Evolutionary conservation across 495 filamentous ascomycete genomes (phyloP), one percentile per base, ranked within the genome.

Genomic region (Penicillium ucsense): DNA sequence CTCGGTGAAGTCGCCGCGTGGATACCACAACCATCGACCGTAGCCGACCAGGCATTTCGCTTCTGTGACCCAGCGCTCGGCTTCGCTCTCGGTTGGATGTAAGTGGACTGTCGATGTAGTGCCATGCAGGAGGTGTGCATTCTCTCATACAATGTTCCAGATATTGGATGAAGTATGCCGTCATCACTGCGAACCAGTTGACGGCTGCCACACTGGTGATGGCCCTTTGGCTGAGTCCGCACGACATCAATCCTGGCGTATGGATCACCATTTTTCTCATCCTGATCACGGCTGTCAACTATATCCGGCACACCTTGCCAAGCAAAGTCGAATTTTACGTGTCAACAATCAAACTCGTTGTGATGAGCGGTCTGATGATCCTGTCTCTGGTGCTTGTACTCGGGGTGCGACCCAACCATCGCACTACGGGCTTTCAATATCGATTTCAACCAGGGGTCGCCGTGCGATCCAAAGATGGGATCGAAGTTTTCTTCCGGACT

Each of bases 141-240:
- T 1, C 6, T 12, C 10, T 3, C 5, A 30, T 43, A 7, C 31
- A 30, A 12, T 6, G 3, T 33, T 36, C 9, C 35, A 81, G 71
- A 55, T 68, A 65, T 59, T 63, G 67, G 63, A 63, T 75, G 50
- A 85, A 83, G 60, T 88, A 87, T 61, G 80, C 86, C 52, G 83
- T 92, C 45, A 72, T 85, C 38, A 83, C 85, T 8, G 84, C 86
- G 4, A 89, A 88, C 53, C 85, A 92, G 52, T 66, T 89, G 35
- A 89, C 84, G 9, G 86, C 87, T 27, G 79, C 82, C 11, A 77
- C 82, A 8, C 62, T 90, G 9, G 74, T 91, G 7, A 72, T 91
- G 7, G 75, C 82, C 41, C 84, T 79, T 46, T 94, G 88, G 88
- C 53, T 77, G 9, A 71, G 75, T 9, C 61, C 71, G 3, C 49